Base-by-base conservation (phyloP, 2,329 filamentous ascomycete genomes). In the Colletotrichum tofieldiae region DNA sequence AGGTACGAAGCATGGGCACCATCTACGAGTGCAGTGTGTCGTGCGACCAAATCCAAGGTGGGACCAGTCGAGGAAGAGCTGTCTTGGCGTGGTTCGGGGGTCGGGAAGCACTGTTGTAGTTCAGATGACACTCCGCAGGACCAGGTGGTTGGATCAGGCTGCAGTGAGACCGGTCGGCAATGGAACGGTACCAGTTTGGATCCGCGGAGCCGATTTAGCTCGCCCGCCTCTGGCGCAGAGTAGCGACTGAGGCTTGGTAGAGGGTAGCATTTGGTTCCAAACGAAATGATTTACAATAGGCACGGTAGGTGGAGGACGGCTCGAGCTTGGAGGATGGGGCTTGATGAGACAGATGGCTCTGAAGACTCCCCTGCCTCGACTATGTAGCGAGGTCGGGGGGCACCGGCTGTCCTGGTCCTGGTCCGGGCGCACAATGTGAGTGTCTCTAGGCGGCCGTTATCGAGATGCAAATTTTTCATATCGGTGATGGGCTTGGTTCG, bases 141-240 rank as follows among this genome's bases (percentile, higher is more conserved):
- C 69, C 65, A 72, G 26, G 52, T 26, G 59, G 54, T 59, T 60
- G 65, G 69, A 51, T 54, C 54, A 32, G 59, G 69, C 69, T 72
- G 69, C 65, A 72, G 69, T 47, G 58, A 52, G 56, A 52, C 16
- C 37, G 32, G 51, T 61, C 45, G n/a, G 43, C 37, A 26, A 41
- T 35, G 59, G 26, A 39, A 51, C 18, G 54, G 52, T 55, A 18
- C 35, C 37, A 43, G 39, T 18, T 41, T 64, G 18, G 49, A 64
- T 64, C 5, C 23, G 45, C 29, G n/a, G 12, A 39, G 47, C 60
- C 47, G 43, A 37, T n/a, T 39, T 41, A 29, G 60, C 32, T 51
- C 32, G 35, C 23, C 26, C 32, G n/a, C 32, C n/a, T 59, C n/a
- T 11, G 45, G 37, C 39, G 20, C 59, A 8, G 23, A 45, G 41